Base-by-base conservation (phyloP, 1,284 basidiomycete genomes). In the Pyrrhoderma lamaoense region DNA sequence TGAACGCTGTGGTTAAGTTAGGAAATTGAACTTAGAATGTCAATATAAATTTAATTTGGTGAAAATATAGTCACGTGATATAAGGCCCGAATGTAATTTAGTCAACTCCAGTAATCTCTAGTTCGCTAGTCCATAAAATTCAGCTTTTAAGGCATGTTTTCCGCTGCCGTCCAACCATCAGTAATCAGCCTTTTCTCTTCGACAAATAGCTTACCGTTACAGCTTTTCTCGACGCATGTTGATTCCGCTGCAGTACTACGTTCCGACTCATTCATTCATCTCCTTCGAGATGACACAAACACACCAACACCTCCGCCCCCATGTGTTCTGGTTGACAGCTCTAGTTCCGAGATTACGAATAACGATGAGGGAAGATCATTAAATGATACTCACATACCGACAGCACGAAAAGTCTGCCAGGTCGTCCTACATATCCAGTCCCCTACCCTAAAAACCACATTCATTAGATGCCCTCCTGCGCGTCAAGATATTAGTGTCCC, bases 351-450 rank as follows among this genome's bases (percentile, higher is more conserved):
- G 45, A 57, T 59, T n/a, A 58, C 60, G 44, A 52, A 57, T 36
- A 47, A 45, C 9, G 23, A 8, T n/a, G 42, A 42, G 16, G 14
- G 38, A 40, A 14, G 38, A 40, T 40, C n/a, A 18, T 22, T 40
- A 16, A 31, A 11, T 31, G 27, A 31, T n/a, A 34, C 25, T 11
- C 25, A 58, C 61, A 56, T 63, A 58, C 19, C 47, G 16, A 60
- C 62, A 52, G 74, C 75, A 22, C 70, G 77, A 59, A 51, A 68
- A 55, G 63, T 82, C n/a, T 62, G 74, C 61, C 83, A 87, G 60
- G 79, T 77, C 0, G 88, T 91, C 0, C 70, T 93, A n/a, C 89
- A 93, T 59, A 76, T 93, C 42, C 89, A 92, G 61, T 89, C 86
- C 2, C 87, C 88, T 7, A 79, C 79, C 1, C 63, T 89, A 27